Percentiles rank a stretch among this genome's conserved stretches.
These are phyloP conservation scores for Leonotis leonurus DNA, from an alignment of 257 asterid genomes.

Conservation along the genomic window DNA sequence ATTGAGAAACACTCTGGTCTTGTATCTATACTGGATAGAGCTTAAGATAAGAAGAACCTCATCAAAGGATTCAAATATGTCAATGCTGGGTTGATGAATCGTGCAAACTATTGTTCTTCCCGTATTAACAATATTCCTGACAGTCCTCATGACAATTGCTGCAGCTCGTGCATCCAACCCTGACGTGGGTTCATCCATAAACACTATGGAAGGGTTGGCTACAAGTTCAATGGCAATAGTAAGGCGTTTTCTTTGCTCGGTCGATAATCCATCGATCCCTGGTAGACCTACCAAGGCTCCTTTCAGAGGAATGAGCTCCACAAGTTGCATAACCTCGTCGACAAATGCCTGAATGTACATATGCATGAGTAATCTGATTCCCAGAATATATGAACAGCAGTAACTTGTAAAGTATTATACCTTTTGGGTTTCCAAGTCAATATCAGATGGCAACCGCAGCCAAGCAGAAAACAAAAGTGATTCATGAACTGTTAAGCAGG, in stretches of 20 bases:
- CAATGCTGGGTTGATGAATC: slow-evolving; percentile 95
- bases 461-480: slow-evolving; percentile 89
- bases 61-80: slow-evolving; percentile 93
- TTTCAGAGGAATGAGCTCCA: slow-evolving; percentile 72
- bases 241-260: slow-evolving; percentile 90
- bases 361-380: slow-evolving; percentile 20
- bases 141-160: slow-evolving; percentile 97
- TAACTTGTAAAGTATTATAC: slow-evolving; percentile 25
- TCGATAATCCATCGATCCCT: slow-evolving; percentile 88
- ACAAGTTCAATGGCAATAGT: slow-evolving; percentile 96
- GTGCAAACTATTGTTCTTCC: slow-evolving; percentile 97
- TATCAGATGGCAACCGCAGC: slow-evolving; percentile 72
- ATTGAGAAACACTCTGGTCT: background rate
- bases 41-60: slow-evolving; percentile 46
- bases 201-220: slow-evolving; percentile 86
- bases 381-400: slow-evolving; percentile 3
- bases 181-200: slow-evolving; percentile 97
- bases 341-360: slow-evolving; percentile 67
- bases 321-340: slow-evolving; percentile 96
- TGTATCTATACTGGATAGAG: background rate
- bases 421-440: slow-evolving; percentile 79
- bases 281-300: slow-evolving; percentile 93
- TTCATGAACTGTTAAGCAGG: slow-evolving; percentile 83
- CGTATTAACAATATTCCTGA: slow-evolving; percentile 86
- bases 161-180: slow-evolving; percentile 98